phyloP scores from a whole-genome alignment of 1,284 basidiomycete species.

The Ganoderma sp. region DNA sequence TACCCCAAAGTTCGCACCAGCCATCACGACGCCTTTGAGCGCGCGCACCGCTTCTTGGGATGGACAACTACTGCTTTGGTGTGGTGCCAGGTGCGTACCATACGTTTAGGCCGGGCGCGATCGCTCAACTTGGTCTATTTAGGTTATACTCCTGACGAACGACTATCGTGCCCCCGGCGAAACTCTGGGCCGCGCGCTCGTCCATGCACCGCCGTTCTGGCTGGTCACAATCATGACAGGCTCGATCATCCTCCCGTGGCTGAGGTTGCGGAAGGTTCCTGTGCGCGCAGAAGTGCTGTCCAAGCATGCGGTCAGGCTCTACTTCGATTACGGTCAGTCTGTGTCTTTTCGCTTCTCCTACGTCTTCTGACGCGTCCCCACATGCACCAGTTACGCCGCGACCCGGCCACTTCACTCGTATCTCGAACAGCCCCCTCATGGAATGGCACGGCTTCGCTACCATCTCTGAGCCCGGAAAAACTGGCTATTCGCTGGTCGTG shows the following conservation, averaged over 20 bases:
- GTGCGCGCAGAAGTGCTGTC: conserved; percentile 61
- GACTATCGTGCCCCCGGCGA: conserved; percentile 52
- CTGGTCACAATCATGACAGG: conserved; percentile 55
- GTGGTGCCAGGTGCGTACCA: conserved; percentile 55
- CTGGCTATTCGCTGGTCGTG: conserved; percentile 62
- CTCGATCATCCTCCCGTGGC: conserved; percentile 62
- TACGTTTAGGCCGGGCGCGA: too few relatives aligned
- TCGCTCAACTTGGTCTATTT: not conserved
- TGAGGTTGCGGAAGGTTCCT: conserved; percentile 57
- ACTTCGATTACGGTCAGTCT: conserved; percentile 59
- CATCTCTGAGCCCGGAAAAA: conserved; percentile 55
- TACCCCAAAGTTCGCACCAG: conserved; percentile 55
- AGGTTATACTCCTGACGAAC: conserved; percentile 58
- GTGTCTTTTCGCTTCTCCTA: not conserved
- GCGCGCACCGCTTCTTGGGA: conserved; percentile 60
- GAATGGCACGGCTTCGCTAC: conserved; percentile 72
- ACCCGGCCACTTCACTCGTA: conserved; percentile 59
- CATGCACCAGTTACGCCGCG: conserved; percentile 48
- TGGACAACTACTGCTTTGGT: conserved; percentile 60
- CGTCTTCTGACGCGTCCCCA: not conserved
- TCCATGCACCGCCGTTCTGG: conserved; percentile 58
- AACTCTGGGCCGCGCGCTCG: conserved; percentile 51
- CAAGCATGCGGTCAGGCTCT: conserved; percentile 59
- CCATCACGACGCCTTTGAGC: conserved; percentile 59
- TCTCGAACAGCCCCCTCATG: conserved; percentile 57